A percentile compares a stretch with the other conserved stretches of the same genome.
Evolutionary conservation across 345 rosid genomes (phyloP).

Genomic region (Nasturtium officinale): DNA sequence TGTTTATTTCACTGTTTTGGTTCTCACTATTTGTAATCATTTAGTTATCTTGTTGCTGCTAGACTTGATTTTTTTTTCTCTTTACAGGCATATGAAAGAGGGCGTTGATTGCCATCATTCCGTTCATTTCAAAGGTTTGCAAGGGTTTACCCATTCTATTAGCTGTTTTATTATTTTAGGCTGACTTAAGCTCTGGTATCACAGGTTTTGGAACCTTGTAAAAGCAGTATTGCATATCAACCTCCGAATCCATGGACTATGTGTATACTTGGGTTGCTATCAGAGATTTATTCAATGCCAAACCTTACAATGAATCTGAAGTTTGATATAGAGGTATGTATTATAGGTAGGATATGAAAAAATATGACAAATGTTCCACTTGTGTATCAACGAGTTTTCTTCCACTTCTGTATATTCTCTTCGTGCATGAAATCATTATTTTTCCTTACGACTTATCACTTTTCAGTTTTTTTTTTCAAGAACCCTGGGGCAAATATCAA

Average conservation of each 20-base stretch:
- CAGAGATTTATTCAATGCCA: slow-evolving; percentile 86
- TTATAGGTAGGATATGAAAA: background rate
- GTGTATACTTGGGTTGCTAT: slow-evolving; percentile 79
- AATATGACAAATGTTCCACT: background rate
- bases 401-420: background rate
- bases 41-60: background rate
- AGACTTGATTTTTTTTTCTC: background rate
- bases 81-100: slow-evolving; percentile 85
- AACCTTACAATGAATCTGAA: slow-evolving; percentile 91
- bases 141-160: slow-evolving; percentile 10
- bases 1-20: slow-evolving; percentile 5
- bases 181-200: slow-evolving; percentile 13
- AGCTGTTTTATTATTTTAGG: background rate
- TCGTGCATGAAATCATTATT: background rate
- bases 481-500: slow-evolving; percentile 80
- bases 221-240: slow-evolving; percentile 80
- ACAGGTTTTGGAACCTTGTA: slow-evolving; percentile 83
- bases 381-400: background rate
- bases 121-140: slow-evolving; percentile 80
- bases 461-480: slow-evolving; percentile 73
- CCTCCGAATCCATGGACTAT: slow-evolving; percentile 98
- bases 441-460: background rate
- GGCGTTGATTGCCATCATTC: slow-evolving; percentile 90
- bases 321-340: slow-evolving; percentile 87
- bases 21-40: background rate